phyloP scores from a whole-genome alignment of 345 rosid genomes.

The Citrus medica region DNA sequence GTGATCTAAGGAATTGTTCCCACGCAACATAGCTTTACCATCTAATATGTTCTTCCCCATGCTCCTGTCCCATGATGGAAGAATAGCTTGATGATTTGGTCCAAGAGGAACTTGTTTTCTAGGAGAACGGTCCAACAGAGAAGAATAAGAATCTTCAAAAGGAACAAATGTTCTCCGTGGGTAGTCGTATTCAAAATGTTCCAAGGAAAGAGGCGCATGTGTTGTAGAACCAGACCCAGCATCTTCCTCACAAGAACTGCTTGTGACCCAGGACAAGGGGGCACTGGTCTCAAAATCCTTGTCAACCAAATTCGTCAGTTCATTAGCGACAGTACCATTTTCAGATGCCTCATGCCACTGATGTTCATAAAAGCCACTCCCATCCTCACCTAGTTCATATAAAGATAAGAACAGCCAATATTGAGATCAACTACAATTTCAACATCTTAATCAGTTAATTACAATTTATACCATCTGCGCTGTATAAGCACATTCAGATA shows the following conservation, averaged over 20 bases:
- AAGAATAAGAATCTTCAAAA: constrained; percentile 28
- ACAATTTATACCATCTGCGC: neutral
- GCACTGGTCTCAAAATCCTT: constrained; percentile 29
- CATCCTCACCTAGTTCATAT: constrained; percentile 26
- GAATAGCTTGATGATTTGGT: constrained; percentile 50
- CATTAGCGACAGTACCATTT: constrained; percentile 19
- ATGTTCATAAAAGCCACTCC: constrained; percentile 18
- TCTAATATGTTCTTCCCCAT: constrained; percentile 12
- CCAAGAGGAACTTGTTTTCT: constrained; percentile 50
- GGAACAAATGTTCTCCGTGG: constrained; percentile 29
- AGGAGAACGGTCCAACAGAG: constrained; percentile 30
- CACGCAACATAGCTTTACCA: constrained; percentile 4
- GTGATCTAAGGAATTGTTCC: neutral
- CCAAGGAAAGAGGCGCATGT: constrained; percentile 29
- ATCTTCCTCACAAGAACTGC: constrained; percentile 34
- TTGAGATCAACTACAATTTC: neutral
- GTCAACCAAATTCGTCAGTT: constrained; percentile 21
- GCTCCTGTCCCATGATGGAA: constrained; percentile 40
- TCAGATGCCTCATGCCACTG: constrained; percentile 26
- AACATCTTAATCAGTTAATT: neutral
- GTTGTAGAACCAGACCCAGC: constrained; percentile 12
- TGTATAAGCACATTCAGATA: neutral
- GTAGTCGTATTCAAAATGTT: constrained; percentile 25
- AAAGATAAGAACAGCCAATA: neutral
- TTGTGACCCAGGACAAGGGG: constrained; percentile 26